Percentiles rank a stretch among this genome's conserved stretches.
These are phyloP conservation scores for Gossypium arboreum DNA, from an alignment of 345 rosid genomes.

Conservation along the genomic window DNA sequence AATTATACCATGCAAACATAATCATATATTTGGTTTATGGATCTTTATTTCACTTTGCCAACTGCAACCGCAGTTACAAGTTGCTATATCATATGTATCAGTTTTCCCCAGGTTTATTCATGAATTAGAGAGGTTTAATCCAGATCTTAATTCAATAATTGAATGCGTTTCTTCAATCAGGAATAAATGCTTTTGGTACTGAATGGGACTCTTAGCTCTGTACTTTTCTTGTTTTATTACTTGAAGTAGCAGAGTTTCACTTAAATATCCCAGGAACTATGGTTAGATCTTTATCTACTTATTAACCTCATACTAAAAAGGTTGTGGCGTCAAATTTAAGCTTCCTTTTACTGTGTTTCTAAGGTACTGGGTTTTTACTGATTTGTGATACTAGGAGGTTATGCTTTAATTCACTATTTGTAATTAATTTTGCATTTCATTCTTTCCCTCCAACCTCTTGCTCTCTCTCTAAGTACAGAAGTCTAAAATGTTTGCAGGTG, in stretches of 20 bases:
- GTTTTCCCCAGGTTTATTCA: background rate
- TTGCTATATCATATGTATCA: slow-evolving; percentile 15
- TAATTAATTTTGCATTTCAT: background rate
- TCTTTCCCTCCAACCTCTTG: background rate
- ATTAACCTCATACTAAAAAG: background rate
- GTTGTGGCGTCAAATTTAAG: background rate
- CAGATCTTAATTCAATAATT: background rate
- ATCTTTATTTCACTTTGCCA: slow-evolving; percentile 10
- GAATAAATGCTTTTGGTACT: background rate
- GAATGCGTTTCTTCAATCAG: background rate
- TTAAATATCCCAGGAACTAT: background rate
- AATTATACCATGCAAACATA: slow-evolving; percentile 3
- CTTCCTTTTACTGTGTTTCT: background rate
- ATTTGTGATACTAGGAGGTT: background rate
- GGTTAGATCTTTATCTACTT: slow-evolving; percentile 5
- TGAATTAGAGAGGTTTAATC: slow-evolving; percentile 6
- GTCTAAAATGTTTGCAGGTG: slow-evolving; percentile 8
- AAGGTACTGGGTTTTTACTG: background rate
- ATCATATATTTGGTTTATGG: background rate
- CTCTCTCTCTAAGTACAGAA: background rate
- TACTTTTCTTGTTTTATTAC: slow-evolving; percentile 11
- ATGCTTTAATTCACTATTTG: background rate
- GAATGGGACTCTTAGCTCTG: background rate
- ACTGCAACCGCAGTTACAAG: slow-evolving; percentile 8
- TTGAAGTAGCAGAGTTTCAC: slow-evolving; percentile 16